Conservation (phyloP, 1,284 basidiomycete species). For the Cutaneotrichosporon sp. region DNA sequence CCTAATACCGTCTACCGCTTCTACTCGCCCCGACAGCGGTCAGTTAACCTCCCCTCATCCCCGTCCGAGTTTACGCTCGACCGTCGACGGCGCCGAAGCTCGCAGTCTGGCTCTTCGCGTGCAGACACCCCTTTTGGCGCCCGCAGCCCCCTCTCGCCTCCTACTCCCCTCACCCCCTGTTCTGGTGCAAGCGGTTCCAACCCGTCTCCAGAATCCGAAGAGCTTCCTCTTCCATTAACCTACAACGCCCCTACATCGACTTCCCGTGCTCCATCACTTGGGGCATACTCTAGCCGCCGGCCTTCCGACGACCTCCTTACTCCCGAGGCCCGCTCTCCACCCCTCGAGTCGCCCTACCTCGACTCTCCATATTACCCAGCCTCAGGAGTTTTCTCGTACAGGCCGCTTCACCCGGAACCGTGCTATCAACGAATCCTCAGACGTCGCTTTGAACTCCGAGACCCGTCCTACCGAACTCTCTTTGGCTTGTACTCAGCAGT, state of each 20-base stretch:
- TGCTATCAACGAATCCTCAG: slow-evolving; percentile 2
- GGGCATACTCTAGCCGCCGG: not conserved
- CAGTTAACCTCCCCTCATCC: slow-evolving; percentile 4
- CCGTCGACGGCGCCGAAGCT: not conserved
- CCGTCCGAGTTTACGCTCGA: not conserved
- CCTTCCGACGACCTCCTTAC: not conserved
- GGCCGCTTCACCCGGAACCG: slow-evolving; percentile 1
- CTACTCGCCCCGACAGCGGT: not conserved
- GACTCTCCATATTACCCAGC: not conserved
- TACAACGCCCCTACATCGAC: too few relatives aligned
- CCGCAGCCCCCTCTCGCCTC: not conserved
- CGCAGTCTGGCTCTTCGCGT: not conserved
- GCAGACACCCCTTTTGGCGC: not conserved
- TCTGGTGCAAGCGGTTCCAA: not conserved
- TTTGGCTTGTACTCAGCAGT: not conserved
- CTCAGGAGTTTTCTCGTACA: not conserved
- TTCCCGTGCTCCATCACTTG: not conserved
- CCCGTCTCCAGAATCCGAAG: too few relatives aligned
- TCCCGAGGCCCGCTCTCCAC: not conserved
- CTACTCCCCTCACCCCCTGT: not conserved
- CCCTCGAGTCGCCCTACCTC: not conserved
- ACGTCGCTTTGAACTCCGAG: not conserved
- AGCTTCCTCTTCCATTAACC: too few relatives aligned
- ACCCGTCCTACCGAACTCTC: not conserved
- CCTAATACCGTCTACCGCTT: too few relatives aligned